phyloP scores from a whole-genome alignment of 768 basidiomycete genomes.

The Suillus placidus region DNA sequence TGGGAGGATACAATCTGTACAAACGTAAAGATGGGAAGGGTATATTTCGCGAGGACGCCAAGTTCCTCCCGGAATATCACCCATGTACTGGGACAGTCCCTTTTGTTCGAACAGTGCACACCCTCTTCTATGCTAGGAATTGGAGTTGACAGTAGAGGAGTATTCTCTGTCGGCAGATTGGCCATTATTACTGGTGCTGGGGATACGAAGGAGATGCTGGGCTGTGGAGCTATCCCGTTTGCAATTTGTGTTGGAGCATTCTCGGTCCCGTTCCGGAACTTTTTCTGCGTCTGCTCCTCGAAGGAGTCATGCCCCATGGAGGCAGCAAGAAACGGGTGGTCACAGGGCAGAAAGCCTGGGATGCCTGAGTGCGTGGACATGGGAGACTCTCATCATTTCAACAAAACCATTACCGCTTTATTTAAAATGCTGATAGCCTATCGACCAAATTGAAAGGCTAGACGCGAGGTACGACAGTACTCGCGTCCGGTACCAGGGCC shows the following conservation, averaged over 20 bases:
- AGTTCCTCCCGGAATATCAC: constrained; percentile 61
- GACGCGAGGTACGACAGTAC: no score
- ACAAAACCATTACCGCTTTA: not conserved
- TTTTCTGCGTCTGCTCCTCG: not conserved
- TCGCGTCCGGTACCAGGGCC: no score
- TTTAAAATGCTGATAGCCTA: not conserved
- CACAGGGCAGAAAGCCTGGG: constrained; percentile 63
- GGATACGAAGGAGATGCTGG: constrained; percentile 19
- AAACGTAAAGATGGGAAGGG: constrained; percentile 73
- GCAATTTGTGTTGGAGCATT: not conserved
- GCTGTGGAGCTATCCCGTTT: not conserved
- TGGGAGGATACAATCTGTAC: constrained; percentile 24
- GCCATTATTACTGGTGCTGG: constrained; percentile 6
- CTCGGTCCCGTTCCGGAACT: not conserved
- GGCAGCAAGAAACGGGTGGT: constrained; percentile 60
- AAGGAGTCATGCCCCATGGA: not conserved
- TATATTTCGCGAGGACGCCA: constrained; percentile 59
- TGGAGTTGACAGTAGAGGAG: constrained; percentile 54
- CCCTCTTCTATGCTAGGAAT: constrained; percentile 61
- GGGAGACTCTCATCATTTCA: not conserved
- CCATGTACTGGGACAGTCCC: constrained; percentile 23
- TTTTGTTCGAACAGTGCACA: constrained; percentile 33
- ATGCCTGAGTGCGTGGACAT: not conserved
- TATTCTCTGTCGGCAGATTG: constrained; percentile 45
- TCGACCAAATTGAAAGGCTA: not conserved